These are phyloP conservation scores for Dittrichia graveolens DNA, from an alignment of 129 eudicot species.

Conservation along the genomic window DNA sequence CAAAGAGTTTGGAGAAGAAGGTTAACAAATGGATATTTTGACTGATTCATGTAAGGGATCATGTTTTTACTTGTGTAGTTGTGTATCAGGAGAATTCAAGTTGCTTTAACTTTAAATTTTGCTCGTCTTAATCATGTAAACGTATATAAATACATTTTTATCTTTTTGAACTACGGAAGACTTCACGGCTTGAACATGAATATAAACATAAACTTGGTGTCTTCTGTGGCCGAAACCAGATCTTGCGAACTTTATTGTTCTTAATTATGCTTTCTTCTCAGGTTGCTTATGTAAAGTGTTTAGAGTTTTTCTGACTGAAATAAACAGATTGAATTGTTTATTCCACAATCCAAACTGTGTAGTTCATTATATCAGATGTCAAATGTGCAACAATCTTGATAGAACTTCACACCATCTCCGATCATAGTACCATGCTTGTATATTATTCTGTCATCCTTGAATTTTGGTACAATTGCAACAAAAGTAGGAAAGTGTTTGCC, in stretches of 20 bases:
- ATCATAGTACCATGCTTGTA: no score
- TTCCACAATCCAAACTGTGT: no score
- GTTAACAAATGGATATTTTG: conserved; percentile 38
- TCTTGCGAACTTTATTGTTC: neutral
- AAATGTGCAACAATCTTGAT: no score
- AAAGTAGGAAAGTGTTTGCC: no score
- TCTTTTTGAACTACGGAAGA: conserved; percentile 5
- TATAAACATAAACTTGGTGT: neutral
- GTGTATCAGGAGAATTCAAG: neutral
- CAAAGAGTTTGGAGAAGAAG: conserved; percentile 95
- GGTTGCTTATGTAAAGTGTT: no score
- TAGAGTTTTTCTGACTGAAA: no score
- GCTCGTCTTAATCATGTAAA: conserved; percentile 17
- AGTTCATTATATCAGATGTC: no score
- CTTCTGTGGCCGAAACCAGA: neutral
- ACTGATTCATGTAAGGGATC: conserved; percentile 4
- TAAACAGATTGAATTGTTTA: no score
- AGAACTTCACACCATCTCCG: no score
- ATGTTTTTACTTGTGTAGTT: conserved; percentile 16
- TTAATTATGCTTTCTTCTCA: neutral
- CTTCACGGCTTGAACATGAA: conserved; percentile 7
- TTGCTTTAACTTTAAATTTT: neutral
- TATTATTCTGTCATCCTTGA: no score
- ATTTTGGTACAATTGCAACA: no score
- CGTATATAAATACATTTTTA: neutral